Conservation (phyloP, 352 stramenopile genomes). For the Globisporangium yorkense region DNA sequence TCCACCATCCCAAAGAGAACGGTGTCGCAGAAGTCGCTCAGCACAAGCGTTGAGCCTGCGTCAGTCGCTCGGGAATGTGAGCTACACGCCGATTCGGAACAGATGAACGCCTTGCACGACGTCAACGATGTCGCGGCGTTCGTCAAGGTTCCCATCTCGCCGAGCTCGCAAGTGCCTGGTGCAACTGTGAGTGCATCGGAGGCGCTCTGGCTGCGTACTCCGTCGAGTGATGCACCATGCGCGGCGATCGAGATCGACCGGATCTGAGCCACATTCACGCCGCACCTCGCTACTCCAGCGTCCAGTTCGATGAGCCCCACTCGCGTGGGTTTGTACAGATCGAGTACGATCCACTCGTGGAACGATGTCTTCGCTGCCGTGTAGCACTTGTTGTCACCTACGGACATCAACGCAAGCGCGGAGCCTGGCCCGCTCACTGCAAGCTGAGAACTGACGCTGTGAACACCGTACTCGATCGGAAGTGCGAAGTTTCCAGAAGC, state of each 20-base stretch:
- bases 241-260: constrained; percentile 39
- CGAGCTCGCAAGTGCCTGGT: constrained; percentile 19
- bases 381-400: constrained; percentile 32
- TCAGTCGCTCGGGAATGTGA: constrained; percentile 12
- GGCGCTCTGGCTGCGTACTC: constrained; percentile 17
- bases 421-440: constrained; percentile 29
- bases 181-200: constrained; percentile 9
- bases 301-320: constrained; percentile 56
- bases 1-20: constrained; percentile 34
- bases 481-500: constrained; percentile 14
- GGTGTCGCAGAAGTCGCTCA: constrained; percentile 53
- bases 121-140: neutral
- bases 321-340: constrained; percentile 28
- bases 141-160: constrained; percentile 10
- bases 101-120: constrained; percentile 24
- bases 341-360: constrained; percentile 68
- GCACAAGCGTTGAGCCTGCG: constrained; percentile 14
- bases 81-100: constrained; percentile 25
- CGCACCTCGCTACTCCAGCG: constrained; percentile 32
- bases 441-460: constrained; percentile 59
- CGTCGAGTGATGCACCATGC: constrained; percentile 28
- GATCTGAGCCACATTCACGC: constrained; percentile 20
- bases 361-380: constrained; percentile 27
- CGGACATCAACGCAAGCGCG: constrained; percentile 22
- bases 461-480: constrained; percentile 48